phyloP scores from a whole-genome alignment of 2,329 filamentous ascomycete genomes.

The Pestalotiopsis sp. region DNA sequence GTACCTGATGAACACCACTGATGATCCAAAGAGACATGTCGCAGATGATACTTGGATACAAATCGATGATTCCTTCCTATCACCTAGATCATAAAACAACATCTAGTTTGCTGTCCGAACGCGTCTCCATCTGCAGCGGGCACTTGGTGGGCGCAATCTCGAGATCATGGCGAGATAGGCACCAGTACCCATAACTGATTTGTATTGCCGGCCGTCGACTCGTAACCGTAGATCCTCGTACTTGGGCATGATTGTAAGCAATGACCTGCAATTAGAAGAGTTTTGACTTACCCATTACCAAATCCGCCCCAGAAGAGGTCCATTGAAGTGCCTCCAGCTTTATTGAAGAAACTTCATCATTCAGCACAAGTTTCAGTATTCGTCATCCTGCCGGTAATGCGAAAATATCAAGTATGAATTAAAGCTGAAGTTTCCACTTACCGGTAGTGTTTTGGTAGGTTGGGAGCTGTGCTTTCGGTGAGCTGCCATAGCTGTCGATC shows the following conservation, averaged over 20 bases:
- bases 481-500: background rate
- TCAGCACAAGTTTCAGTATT: background rate
- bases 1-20: too few relatives aligned
- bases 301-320: background rate
- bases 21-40: too few relatives aligned
- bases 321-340: background rate
- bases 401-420: background rate
- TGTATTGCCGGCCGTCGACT: background rate
- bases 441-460: background rate
- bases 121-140: too few relatives aligned
- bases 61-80: too few relatives aligned
- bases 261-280: background rate
- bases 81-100: too few relatives aligned
- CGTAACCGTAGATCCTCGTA: background rate
- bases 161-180: background rate
- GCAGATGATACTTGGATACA: too few relatives aligned
- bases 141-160: too few relatives aligned
- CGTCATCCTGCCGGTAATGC: background rate
- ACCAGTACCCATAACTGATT: background rate
- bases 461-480: background rate
- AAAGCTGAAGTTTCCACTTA: background rate
- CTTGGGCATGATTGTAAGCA: background rate
- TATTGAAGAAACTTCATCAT: background rate
- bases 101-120: too few relatives aligned
- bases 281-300: background rate